phyloP scores from a whole-genome alignment of 768 basidiomycete species.

The Lactifluus hygrophoroides region DNA sequence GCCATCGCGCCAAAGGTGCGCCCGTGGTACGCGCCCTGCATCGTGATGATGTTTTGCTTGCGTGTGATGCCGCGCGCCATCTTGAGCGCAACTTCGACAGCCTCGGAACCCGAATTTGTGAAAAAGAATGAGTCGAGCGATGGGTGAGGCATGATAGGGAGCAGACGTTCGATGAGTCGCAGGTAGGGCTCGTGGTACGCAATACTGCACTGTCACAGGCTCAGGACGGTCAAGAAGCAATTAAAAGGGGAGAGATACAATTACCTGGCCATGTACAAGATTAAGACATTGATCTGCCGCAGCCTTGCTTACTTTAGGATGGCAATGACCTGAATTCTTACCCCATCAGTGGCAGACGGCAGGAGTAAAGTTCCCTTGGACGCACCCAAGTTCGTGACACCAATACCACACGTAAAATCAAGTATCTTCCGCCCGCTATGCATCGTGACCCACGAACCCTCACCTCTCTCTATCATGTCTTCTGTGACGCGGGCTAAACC shows the following conservation, averaged over 20 bases:
- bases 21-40: conserved; percentile 93
- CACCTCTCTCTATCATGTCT: conserved; percentile 8
- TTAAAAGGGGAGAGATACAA: neutral
- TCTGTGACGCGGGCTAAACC: conserved; percentile 13
- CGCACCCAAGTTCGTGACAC: conserved; percentile 20
- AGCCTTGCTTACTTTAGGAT: conserved; percentile 77
- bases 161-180: conserved; percentile 71
- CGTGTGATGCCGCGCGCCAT: conserved; percentile 74
- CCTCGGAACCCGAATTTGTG: conserved; percentile 95
- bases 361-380: neutral
- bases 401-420: conserved; percentile 20
- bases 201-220: conserved; percentile 63
- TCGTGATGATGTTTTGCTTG: conserved; percentile 78
- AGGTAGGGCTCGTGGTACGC: conserved; percentile 83
- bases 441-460: conserved; percentile 20
- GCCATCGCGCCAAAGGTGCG: conserved; percentile 92
- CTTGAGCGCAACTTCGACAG: conserved; percentile 84
- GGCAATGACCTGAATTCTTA: conserved; percentile 62
- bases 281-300: conserved; percentile 83
- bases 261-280: conserved; percentile 71
- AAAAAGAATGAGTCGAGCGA: conserved; percentile 96
- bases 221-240: neutral
- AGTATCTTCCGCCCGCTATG: conserved; percentile 16
- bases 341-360: neutral
- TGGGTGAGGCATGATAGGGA: conserved; percentile 84